Evolutionary conservation across 176 grass and related monocot genomes (phyloP).

Genomic region (Elaeis guineensis): DNA sequence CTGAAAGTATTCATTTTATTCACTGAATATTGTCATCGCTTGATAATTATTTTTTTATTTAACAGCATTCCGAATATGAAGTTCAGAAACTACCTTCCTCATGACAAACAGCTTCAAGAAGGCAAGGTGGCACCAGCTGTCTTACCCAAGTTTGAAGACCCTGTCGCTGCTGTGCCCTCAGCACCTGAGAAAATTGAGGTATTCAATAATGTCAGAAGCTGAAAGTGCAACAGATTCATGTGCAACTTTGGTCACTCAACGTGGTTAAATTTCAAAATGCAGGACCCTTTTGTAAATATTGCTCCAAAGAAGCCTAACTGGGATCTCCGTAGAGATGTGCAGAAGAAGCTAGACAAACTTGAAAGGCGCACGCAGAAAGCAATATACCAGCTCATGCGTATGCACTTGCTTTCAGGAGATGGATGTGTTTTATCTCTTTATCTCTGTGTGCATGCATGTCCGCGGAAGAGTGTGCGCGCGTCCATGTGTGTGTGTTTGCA

Average conservation of each 20-base stretch:
- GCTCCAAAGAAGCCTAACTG: conserved; percentile 98
- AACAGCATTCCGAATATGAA: conserved; percentile 63
- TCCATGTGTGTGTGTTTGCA: too few species aligned
- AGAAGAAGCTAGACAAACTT: conserved; percentile 84
- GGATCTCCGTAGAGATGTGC: conserved; percentile 81
- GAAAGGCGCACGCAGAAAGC: conserved; percentile 93
- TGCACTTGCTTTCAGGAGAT: conserved; percentile 2
- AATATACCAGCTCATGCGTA: conserved; percentile 68
- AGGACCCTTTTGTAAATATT: conserved; percentile 87
- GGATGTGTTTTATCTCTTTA: background rate
- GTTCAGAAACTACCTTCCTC: conserved; percentile 98
- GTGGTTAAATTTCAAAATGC: conserved; percentile 7
- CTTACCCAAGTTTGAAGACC: conserved; percentile 87
- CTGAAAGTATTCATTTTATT: too few species aligned
- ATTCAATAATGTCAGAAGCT: background rate
- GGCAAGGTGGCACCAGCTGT: conserved; percentile 60
- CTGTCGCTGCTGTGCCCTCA: conserved; percentile 38
- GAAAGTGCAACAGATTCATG: background rate
- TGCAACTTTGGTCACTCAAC: background rate
- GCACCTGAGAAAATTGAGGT: conserved; percentile 60
- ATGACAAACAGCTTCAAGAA: conserved; percentile 82
- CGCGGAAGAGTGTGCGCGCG: too few species aligned
- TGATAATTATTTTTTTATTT: conserved; percentile 5
- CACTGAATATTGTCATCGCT: too few species aligned
- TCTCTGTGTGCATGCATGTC: background rate